Evolutionary conservation across 148 eudicot species (phyloP).

Genomic region (Euryodendron excelsum): DNA sequence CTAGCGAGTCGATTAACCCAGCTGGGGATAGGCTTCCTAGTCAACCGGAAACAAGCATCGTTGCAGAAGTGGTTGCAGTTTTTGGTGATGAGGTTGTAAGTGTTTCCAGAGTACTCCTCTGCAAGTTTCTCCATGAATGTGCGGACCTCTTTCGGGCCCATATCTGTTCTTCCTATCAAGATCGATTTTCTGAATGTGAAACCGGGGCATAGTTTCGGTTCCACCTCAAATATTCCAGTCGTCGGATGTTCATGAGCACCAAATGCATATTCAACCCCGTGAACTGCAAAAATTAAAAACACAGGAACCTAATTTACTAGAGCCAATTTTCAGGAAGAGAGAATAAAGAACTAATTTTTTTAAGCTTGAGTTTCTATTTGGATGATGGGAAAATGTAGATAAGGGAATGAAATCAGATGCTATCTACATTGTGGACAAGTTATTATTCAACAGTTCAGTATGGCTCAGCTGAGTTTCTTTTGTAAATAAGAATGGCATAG

Average conservation of each 20-base stretch:
- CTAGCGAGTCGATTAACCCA: conserved; percentile 12
- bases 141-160: conserved; percentile 6
- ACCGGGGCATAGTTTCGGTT: conserved; percentile 11
- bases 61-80: conserved; percentile 11
- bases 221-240: conserved; percentile 11
- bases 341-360: neutral
- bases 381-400: neutral
- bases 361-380: neutral
- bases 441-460: neutral
- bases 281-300: neutral
- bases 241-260: conserved; percentile 7
- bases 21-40: conserved; percentile 2
- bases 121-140: conserved; percentile 14
- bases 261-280: conserved; percentile 13
- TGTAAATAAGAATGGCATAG: neutral
- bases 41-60: conserved; percentile 6
- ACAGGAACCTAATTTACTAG: neutral
- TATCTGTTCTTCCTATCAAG: conserved; percentile 11
- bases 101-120: conserved; percentile 2
- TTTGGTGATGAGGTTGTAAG: conserved; percentile 10
- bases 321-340: neutral
- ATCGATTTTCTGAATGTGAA: conserved; percentile 11
- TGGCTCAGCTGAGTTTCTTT: neutral
- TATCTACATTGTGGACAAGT: too few relatives aligned
- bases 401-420: neutral